Conservation (phyloP, 2,329 filamentous ascomycete genomes). For the Cytospora chrysosperma region DNA sequence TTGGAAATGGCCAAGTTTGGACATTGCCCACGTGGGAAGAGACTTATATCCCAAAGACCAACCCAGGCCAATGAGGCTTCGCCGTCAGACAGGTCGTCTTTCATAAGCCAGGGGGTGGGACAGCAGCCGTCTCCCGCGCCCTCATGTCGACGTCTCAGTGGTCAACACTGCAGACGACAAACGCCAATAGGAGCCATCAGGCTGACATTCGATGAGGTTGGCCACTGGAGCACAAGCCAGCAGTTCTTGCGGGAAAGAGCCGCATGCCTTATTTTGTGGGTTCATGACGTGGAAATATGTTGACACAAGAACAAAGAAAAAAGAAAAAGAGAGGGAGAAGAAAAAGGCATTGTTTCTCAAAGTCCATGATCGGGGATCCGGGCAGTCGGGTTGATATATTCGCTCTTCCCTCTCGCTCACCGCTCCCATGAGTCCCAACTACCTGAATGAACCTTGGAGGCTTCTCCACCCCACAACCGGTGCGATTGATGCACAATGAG, state of each 20-base stretch:
- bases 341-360: neutral
- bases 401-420: constrained; percentile 14
- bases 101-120: constrained; percentile 13
- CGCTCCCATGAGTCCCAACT: constrained; percentile 14
- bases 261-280: constrained; percentile 16
- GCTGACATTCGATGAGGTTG: neutral
- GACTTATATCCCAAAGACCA: neutral
- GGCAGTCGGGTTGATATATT: constrained; percentile 22
- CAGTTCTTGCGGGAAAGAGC: constrained; percentile 21
- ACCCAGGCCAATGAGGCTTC: constrained; percentile 15
- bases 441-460: neutral
- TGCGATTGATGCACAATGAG: constrained; percentile 21
- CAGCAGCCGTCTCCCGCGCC: constrained; percentile 6
- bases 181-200: constrained; percentile 23
- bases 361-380: constrained; percentile 16
- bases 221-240: constrained; percentile 23
- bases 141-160: constrained; percentile 19
- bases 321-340: too few species aligned
- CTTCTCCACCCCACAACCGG: constrained; percentile 21
- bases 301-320: too few species aligned
- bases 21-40: constrained; percentile 2
- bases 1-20: neutral
- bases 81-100: constrained; percentile 1
- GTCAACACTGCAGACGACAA: constrained; percentile 1
- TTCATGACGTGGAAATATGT: constrained; percentile 6